These are phyloP conservation scores for Mycosphaerella sp. DNA, from an alignment of 2,329 filamentous ascomycete species.

Conservation along the genomic window DNA sequence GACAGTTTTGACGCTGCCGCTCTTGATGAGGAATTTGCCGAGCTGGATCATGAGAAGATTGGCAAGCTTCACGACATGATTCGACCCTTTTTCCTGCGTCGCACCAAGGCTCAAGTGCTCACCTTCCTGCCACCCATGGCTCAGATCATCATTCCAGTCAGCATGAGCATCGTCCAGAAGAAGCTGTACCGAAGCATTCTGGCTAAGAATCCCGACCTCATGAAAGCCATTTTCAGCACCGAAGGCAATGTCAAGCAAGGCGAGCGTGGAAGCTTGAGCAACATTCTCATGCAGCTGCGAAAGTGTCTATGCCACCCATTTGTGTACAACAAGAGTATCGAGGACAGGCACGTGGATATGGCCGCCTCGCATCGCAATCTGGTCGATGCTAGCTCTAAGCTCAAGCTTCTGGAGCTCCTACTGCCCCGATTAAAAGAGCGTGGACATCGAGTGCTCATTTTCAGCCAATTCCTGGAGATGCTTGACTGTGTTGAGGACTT, in stretches of 20 bases:
- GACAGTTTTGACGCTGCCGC: constrained; percentile 60
- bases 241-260: constrained; percentile 53
- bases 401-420: constrained; percentile 76
- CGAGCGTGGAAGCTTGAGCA: constrained; percentile 78
- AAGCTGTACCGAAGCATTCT: constrained; percentile 92
- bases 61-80: constrained; percentile 76
- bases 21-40: constrained; percentile 67
- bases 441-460: constrained; percentile 86
- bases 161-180: constrained; percentile 89
- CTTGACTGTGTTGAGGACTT: constrained; percentile 90
- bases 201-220: constrained; percentile 79
- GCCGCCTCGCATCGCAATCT: constrained; percentile 68
- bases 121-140: constrained; percentile 89
- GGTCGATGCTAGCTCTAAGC: constrained; percentile 84
- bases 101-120: constrained; percentile 85
- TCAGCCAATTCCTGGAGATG: constrained; percentile 89
- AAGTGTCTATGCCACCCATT: constrained; percentile 97
- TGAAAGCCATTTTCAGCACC: constrained; percentile 75
- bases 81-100: constrained; percentile 61
- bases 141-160: constrained; percentile 92
- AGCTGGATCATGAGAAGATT: constrained; percentile 78
- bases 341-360: constrained; percentile 64
- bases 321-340: constrained; percentile 82
- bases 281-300: constrained; percentile 89
- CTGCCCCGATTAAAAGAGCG: constrained; percentile 78